Conservation (phyloP, 371 early-diverging fungal genomes). For the Mortierella sp. region DNA sequence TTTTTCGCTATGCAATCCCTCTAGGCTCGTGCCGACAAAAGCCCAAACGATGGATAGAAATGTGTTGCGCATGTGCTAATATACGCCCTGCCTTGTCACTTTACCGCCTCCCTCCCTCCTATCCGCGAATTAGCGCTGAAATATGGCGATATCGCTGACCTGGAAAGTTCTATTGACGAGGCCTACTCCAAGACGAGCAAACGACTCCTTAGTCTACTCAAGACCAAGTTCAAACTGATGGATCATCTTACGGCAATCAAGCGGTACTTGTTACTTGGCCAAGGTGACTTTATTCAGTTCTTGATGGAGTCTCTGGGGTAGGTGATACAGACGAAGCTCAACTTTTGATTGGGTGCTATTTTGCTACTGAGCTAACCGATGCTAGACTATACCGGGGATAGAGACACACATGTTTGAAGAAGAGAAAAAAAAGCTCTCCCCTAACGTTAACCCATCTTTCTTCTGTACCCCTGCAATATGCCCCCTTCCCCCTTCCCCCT, state of each 20-base stretch:
- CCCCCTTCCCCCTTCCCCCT: not conserved
- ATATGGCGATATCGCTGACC: slow-evolving; percentile 76
- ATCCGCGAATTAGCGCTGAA: slow-evolving; percentile 55
- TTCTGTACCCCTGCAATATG: not conserved
- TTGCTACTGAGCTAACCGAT: no score
- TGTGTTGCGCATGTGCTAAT: slow-evolving; percentile 10
- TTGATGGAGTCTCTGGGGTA: slow-evolving; percentile 89
- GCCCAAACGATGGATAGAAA: not conserved
- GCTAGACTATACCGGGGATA: slow-evolving; percentile 6
- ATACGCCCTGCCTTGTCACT: slow-evolving; percentile 25
- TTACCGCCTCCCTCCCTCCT: no score
- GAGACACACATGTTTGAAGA: not conserved
- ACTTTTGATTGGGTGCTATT: not conserved
- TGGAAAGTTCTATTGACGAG: slow-evolving; percentile 80
- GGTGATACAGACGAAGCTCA: slow-evolving; percentile 11
- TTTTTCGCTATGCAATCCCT: slow-evolving; percentile 12
- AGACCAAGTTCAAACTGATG: slow-evolving; percentile 79
- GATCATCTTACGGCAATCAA: slow-evolving; percentile 90
- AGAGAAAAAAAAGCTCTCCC: not conserved
- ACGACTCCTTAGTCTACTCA: slow-evolving; percentile 77
- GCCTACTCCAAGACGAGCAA: slow-evolving; percentile 78
- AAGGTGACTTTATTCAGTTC: slow-evolving; percentile 95
- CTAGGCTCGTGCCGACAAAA: not conserved
- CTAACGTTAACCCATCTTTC: not conserved
- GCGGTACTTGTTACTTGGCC: slow-evolving; percentile 89